A percentile compares a stretch with the other conserved stretches of the same genome.
These are phyloP conservation scores for Lentinus tigrinus DNA, from an alignment of 768 basidiomycete genomes.

Conservation along the genomic window DNA sequence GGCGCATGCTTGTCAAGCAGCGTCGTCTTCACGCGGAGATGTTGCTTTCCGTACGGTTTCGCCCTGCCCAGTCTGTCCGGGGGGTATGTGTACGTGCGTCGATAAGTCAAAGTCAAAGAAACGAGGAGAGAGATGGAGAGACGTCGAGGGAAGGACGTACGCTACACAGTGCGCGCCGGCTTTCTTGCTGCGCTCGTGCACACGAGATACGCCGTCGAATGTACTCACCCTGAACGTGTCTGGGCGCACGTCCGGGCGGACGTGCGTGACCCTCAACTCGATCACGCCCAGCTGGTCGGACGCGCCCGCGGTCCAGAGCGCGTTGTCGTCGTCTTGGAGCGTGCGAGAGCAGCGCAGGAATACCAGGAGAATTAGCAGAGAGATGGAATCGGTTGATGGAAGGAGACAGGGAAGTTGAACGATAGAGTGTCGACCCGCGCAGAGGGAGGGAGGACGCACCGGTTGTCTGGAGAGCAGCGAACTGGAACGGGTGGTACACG, in stretches of 20 bases:
- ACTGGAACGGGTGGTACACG: constrained; percentile 10
- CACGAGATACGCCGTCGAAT: background rate
- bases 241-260: background rate
- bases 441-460: background rate
- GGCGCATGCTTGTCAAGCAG: background rate
- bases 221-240: background rate
- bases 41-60: background rate
- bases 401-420: background rate
- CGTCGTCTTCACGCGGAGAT: background rate
- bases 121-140: background rate
- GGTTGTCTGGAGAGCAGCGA: constrained; percentile 1
- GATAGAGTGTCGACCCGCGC: background rate
- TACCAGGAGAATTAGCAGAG: background rate
- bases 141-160: background rate
- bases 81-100: background rate
- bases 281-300: constrained; percentile 6
- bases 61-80: background rate
- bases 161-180: constrained; percentile 11
- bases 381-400: background rate
- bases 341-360: background rate
- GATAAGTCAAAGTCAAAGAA: background rate
- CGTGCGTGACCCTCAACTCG: constrained; percentile 6
- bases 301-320: background rate
- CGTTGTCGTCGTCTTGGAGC: constrained; percentile 14
- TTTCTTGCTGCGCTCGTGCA: constrained; percentile 15